These are phyloP conservation scores for Serendipita indica DNA, from an alignment of 768 basidiomycete genomes.

Conservation along the genomic window DNA sequence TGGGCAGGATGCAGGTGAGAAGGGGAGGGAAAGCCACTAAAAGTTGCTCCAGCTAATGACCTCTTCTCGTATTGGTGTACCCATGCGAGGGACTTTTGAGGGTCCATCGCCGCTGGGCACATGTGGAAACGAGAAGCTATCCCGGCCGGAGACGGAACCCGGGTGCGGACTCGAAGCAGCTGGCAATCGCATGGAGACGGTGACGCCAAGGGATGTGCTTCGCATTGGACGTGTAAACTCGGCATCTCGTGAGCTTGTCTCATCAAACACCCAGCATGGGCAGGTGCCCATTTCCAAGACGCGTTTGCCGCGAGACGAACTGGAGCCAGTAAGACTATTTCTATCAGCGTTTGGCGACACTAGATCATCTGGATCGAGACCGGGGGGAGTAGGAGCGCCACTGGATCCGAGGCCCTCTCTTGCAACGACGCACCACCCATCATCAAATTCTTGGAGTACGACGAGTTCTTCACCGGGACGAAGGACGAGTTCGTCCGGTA, in stretches of 20 bases:
- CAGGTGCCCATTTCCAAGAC: slow-evolving; percentile 46
- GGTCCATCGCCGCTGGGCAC: background rate
- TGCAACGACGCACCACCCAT: slow-evolving; percentile 67
- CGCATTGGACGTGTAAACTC: slow-evolving; percentile 38
- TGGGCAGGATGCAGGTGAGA: too few relatives aligned
- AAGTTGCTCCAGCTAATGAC: slow-evolving; percentile 6
- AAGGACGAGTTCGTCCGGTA: slow-evolving; percentile 58
- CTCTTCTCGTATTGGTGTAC: background rate
- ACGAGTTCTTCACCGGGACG: slow-evolving; percentile 44
- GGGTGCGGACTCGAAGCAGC: background rate
- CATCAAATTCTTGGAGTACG: slow-evolving; percentile 53
- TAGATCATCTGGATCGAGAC: background rate
- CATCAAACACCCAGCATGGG: slow-evolving; percentile 56
- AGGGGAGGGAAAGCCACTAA: too few relatives aligned
- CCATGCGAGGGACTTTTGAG: background rate
- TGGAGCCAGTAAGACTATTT: background rate
- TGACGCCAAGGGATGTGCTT: slow-evolving; percentile 46
- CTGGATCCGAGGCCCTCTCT: slow-evolving; percentile 26
- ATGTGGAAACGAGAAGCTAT: background rate
- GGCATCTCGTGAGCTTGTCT: background rate
- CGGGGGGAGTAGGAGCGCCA: slow-evolving; percentile 5
- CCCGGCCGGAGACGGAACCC: background rate
- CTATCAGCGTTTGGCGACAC: background rate
- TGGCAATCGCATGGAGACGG: slow-evolving; percentile 23
- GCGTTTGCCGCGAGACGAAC: background rate